Evolutionary conservation across 441 rosid genomes (phyloP).

Genomic region (Capsella rubella): DNA sequence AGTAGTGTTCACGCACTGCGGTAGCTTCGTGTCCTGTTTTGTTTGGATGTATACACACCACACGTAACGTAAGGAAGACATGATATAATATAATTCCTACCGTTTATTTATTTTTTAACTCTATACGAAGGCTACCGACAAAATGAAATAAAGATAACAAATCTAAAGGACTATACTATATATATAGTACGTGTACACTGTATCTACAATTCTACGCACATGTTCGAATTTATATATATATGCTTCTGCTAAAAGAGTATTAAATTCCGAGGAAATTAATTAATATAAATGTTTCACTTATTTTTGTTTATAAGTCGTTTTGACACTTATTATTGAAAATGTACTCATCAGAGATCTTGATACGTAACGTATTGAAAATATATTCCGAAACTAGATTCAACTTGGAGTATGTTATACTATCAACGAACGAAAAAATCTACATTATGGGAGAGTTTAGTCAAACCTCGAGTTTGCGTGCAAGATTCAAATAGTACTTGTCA

Average conservation of each 20-base stretch:
- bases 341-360: background rate
- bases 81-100: background rate
- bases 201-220: too few relatives aligned
- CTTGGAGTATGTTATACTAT: background rate
- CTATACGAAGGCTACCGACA: background rate
- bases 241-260: background rate
- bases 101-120: too few relatives aligned
- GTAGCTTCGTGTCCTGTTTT: slow-evolving; percentile 52
- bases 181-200: background rate
- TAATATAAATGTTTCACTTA: background rate
- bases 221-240: background rate
- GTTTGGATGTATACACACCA: background rate
- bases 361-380: background rate
- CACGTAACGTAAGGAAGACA: too few relatives aligned
- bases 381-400: background rate
- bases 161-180: background rate
- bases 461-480: slow-evolving; percentile 53
- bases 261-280: background rate
- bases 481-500: slow-evolving; percentile 48
- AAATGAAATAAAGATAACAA: background rate
- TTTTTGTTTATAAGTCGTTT: background rate
- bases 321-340: too few relatives aligned
- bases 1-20: slow-evolving; percentile 62
- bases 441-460: background rate
- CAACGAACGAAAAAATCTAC: background rate